Base-by-base conservation (phyloP, 441 rosid genomes). In the Populus hybrid region DNA sequence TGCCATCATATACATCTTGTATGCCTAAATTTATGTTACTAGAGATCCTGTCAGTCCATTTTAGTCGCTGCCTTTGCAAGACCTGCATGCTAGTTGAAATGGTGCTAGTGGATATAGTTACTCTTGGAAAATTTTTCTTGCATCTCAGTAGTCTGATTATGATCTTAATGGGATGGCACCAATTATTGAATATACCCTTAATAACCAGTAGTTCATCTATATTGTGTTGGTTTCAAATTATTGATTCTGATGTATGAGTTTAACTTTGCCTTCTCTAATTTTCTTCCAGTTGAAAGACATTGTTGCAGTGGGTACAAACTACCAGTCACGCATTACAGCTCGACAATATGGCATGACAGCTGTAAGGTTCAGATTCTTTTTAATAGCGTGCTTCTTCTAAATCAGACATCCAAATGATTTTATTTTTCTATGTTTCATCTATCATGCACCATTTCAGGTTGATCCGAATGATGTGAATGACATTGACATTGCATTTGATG, bases 401-500 rank as follows among this genome's bases (percentile, higher is more conserved):
- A 69, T 35, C 21, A 18, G 40, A 32, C 14, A 69, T 69, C 23
- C 3, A 21, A 19, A 35, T 19, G 34, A 5, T 19, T 12, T 12
- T 34, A 2, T 28, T 5, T 67, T 24, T 11, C 50, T 67, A 24
- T 67, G 36, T 14, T 16, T 67, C 30, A 16, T 28, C 36, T 46
- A 46, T 3, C 19, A 14, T 46, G 57, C 19, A 46, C 57, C 12
- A 11, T 69, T 69, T 4, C 71, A 69, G 71, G 71, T n/a, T 32
- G 71, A 69, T 35, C 71, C n/a, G 46, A 69, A 69, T 69, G 71
- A 69, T 35, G 50, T 69, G 21, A 69, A 69, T 35, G 42, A 69
- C 14, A 10, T 69, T 69, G 72, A 69, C 72, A 69, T 69, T 69
- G 72, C 72, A 69, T 69, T 69, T 34, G 72, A 69, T 69, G 72